Conservation (phyloP, 495 filamentous ascomycete genomes). For the Podospora fimiseda region DNA sequence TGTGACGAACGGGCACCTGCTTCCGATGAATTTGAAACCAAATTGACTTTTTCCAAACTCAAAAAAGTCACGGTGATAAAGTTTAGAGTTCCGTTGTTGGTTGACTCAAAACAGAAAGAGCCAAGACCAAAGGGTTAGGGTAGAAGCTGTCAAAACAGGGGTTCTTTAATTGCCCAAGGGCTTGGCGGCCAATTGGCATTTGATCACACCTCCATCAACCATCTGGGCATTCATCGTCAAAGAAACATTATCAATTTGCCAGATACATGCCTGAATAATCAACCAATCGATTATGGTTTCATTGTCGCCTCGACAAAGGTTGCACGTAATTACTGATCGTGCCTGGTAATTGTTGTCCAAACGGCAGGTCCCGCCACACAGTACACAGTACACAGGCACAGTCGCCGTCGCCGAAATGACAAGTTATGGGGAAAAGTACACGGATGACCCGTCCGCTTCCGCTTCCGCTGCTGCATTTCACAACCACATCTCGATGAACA, state of each 20-base stretch:
- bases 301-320: constrained; percentile 1
- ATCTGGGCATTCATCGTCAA: background rate
- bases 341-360: constrained; percentile 5
- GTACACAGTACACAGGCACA: background rate
- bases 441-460: constrained; percentile 2
- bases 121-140: no score
- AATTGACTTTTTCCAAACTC: no score
- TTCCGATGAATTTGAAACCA: no score
- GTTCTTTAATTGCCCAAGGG: no score
- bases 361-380: constrained; percentile 1
- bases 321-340: background rate
- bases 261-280: constrained; percentile 13
- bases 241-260: background rate
- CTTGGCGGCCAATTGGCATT: no score
- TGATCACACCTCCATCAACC: background rate
- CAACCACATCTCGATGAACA: constrained; percentile 6
- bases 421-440: constrained; percentile 7
- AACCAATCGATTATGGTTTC: constrained; percentile 14
- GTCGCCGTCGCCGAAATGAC: constrained; percentile 1
- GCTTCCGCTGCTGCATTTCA: background rate
- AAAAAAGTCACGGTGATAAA: no score
- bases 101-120: no score
- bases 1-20: no score
- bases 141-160: no score
- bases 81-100: no score